These are phyloP conservation scores for Pythium rishiriense DNA, from an alignment of 352 stramenopile genomes.

Conservation along the genomic window DNA sequence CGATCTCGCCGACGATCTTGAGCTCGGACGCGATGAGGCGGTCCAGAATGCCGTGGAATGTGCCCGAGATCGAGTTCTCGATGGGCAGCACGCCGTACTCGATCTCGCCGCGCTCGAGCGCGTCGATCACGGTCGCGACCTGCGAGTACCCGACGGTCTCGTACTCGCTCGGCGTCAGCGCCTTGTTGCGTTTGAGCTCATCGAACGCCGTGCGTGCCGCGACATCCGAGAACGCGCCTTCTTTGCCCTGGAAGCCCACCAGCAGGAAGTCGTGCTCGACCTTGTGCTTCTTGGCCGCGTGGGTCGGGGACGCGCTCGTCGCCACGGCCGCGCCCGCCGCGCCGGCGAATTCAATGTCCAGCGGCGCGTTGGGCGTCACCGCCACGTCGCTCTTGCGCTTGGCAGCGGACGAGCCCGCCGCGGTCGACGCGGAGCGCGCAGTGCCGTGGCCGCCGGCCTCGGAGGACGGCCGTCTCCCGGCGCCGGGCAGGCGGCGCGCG, in stretches of 20 bases:
- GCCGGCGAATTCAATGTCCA: not conserved
- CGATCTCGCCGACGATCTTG: constrained; percentile 75
- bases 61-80: constrained; percentile 75
- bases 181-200: constrained; percentile 47
- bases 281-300: constrained; percentile 23
- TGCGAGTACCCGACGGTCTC: constrained; percentile 65
- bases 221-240: constrained; percentile 73
- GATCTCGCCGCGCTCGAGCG: constrained; percentile 57
- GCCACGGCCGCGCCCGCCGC: not conserved
- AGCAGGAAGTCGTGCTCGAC: constrained; percentile 45
- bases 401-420: not conserved
- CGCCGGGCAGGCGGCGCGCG: constrained; percentile 59
- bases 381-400: constrained; percentile 29
- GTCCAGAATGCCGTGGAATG: constrained; percentile 73
- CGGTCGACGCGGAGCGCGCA: not conserved
- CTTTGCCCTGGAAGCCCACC: constrained; percentile 70
- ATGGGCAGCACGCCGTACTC: constrained; percentile 64
- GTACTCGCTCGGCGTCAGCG: constrained; percentile 47
- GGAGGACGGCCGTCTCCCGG: constrained; percentile 38
- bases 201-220: constrained; percentile 56
- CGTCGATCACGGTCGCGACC: constrained; percentile 53
- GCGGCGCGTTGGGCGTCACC: not conserved
- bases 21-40: constrained; percentile 60
- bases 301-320: too few relatives aligned
- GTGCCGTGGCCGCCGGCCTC: constrained; percentile 7